A percentile compares a stretch with the other conserved stretches of the same genome.
Evolutionary conservation across 108 stramenopile species (phyloP).

Genomic region (Mediolabrus comicus): DNA sequence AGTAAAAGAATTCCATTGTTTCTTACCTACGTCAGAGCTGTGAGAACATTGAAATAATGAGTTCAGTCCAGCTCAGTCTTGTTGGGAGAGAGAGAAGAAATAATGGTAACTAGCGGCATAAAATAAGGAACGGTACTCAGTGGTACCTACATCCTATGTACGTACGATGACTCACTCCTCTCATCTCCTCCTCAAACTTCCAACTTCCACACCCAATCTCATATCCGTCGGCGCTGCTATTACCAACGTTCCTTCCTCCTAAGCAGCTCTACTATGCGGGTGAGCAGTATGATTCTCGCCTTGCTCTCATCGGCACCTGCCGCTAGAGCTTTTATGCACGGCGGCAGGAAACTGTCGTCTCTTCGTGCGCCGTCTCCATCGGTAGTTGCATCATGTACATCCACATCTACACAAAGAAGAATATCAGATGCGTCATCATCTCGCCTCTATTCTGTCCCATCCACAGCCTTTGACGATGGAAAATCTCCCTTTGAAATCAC

Average conservation of each 20-base stretch:
- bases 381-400: neutral
- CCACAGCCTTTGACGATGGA: slow-evolving; percentile 72
- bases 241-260: neutral
- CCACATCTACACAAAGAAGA: neutral
- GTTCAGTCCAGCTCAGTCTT: too few species aligned
- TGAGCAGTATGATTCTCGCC: slow-evolving; percentile 21
- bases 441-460: slow-evolving; percentile 25
- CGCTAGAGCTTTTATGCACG: slow-evolving; percentile 11
- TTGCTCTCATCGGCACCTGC: slow-evolving; percentile 21
- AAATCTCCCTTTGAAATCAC: slow-evolving; percentile 90
- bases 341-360: slow-evolving; percentile 14
- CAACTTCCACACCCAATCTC: neutral
- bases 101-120: too few species aligned
- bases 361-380: neutral
- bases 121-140: too few species aligned
- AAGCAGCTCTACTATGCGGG: slow-evolving; percentile 2
- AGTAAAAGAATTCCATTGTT: too few species aligned
- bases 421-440: neutral
- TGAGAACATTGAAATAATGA: too few species aligned
- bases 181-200: neutral
- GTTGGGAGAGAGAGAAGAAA: too few species aligned
- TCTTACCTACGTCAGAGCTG: too few species aligned
- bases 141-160: too few species aligned
- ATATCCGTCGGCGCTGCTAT: neutral
- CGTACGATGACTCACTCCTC: too few species aligned